These are phyloP conservation scores for Monosporascus sp. DNA, from an alignment of 2,329 filamentous ascomycete species.

Conservation along the genomic window DNA sequence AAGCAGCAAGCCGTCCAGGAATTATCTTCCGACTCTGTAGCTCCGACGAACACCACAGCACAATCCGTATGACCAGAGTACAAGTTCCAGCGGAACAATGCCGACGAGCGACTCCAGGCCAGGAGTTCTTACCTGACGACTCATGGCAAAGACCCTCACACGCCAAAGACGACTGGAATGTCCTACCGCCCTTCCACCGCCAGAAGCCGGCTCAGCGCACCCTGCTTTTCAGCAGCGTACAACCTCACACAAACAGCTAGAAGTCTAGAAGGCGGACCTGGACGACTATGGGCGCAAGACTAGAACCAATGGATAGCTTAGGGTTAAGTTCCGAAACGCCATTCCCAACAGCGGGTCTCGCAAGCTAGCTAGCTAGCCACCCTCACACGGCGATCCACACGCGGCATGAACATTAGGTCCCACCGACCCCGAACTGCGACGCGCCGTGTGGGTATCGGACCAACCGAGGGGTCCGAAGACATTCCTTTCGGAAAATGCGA, in stretches of 20 bases:
- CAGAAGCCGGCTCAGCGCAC: constrained; percentile 27
- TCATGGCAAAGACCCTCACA: constrained; percentile 65
- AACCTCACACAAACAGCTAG: constrained; percentile 24
- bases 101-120: constrained; percentile 70
- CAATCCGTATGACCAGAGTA: constrained; percentile 42
- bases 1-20: constrained; percentile 18
- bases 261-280: constrained; percentile 62
- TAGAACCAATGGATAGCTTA: constrained; percentile 73
- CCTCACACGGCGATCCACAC: constrained; percentile 37
- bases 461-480: constrained; percentile 44
- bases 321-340: constrained; percentile 91
- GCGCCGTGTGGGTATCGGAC: constrained; percentile 36
- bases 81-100: constrained; percentile 57
- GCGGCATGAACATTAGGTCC: constrained; percentile 45
- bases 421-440: constrained; percentile 58
- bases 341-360: constrained; percentile 42
- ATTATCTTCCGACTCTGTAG: constrained; percentile 23
- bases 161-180: constrained; percentile 53
- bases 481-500: constrained; percentile 66
- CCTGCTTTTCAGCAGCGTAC: constrained; percentile 49
- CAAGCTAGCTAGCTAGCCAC: constrained; percentile 40
- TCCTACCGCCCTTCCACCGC: constrained; percentile 45
- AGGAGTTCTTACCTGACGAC: constrained; percentile 71
- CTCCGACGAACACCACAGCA: constrained; percentile 19
- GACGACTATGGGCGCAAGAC: constrained; percentile 70